Conservation (phyloP, 192 early-diverging fungal genomes). For the Backusella mclennaniae region DNA sequence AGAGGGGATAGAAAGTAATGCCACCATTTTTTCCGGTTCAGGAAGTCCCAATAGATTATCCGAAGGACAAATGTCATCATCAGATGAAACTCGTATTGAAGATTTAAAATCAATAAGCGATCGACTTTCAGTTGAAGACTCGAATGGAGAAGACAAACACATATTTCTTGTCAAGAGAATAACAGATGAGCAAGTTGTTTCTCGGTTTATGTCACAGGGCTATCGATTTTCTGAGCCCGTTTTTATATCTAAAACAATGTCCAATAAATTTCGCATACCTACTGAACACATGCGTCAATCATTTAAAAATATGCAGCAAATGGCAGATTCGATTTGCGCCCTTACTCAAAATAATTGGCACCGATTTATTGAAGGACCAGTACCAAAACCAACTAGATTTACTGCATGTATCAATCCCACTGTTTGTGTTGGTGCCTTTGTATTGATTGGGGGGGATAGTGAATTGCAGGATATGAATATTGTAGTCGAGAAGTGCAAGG, state of each 20-base stretch:
- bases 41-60: not conserved
- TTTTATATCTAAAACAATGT: constrained; percentile 37
- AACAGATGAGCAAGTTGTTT: not conserved
- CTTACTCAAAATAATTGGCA: not conserved
- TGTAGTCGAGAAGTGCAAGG: constrained; percentile 11
- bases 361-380: not conserved
- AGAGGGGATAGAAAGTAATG: not conserved
- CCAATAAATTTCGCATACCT: constrained; percentile 21
- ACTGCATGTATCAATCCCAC: not conserved
- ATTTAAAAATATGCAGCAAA: constrained; percentile 31
- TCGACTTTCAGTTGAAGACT: constrained; percentile 8
- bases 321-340: constrained; percentile 8
- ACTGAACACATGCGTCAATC: constrained; percentile 27
- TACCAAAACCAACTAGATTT: not conserved
- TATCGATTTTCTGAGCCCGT: constrained; percentile 37
- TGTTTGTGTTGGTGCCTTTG: constrained; percentile 21
- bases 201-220: constrained; percentile 27
- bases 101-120: not conserved
- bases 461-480: constrained; percentile 16
- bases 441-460: constrained; percentile 17
- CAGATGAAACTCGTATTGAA: not conserved
- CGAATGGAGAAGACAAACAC: constrained; percentile 19
- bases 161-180: constrained; percentile 37
- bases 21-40: not conserved
- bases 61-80: constrained; percentile 1